Conservation (phyloP, 2,329 filamentous ascomycete genomes). For the Cercospora sp. region DNA sequence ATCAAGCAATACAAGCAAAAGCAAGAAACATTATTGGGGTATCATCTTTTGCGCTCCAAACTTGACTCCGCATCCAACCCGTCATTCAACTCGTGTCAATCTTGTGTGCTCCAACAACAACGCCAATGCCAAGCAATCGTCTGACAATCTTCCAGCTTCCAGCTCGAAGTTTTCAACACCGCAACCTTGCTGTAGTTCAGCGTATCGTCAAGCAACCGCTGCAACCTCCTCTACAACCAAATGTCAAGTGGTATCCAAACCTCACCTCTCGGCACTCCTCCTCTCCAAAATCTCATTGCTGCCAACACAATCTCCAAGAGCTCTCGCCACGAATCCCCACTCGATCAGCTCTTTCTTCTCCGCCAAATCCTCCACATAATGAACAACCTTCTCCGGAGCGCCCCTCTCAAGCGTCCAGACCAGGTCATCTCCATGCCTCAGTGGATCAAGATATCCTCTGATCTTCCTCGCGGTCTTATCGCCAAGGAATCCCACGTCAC, state of each 20-base stretch:
- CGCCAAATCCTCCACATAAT: slow-evolving; percentile 13
- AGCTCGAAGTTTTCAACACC: not conserved
- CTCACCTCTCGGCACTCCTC: not conserved
- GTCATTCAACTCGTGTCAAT: not conserved
- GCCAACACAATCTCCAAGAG: slow-evolving; percentile 29
- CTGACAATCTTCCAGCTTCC: not conserved
- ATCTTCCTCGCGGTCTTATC: slow-evolving; percentile 30
- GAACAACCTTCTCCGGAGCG: slow-evolving; percentile 12
- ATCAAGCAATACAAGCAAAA: not conserved
- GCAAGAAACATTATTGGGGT: not conserved
- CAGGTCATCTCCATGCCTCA: slow-evolving; percentile 24
- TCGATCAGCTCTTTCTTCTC: slow-evolving; percentile 17
- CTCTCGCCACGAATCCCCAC: slow-evolving; percentile 27
- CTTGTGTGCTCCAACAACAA: not conserved
- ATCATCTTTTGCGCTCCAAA: not conserved
- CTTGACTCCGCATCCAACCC: not conserved
- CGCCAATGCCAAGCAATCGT: not conserved
- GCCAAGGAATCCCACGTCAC: slow-evolving; percentile 37
- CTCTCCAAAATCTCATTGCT: slow-evolving; percentile 18
- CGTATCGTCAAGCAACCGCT: too few relatives aligned
- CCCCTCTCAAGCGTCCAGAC: slow-evolving; percentile 18
- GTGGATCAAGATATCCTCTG: slow-evolving; percentile 29
- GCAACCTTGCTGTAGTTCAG: too few relatives aligned
- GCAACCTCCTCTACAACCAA: not conserved
- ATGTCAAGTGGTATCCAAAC: too few relatives aligned